These are phyloP conservation scores for Inonotus hispidus DNA, from an alignment of 1,284 basidiomycete genomes.

Conservation along the genomic window DNA sequence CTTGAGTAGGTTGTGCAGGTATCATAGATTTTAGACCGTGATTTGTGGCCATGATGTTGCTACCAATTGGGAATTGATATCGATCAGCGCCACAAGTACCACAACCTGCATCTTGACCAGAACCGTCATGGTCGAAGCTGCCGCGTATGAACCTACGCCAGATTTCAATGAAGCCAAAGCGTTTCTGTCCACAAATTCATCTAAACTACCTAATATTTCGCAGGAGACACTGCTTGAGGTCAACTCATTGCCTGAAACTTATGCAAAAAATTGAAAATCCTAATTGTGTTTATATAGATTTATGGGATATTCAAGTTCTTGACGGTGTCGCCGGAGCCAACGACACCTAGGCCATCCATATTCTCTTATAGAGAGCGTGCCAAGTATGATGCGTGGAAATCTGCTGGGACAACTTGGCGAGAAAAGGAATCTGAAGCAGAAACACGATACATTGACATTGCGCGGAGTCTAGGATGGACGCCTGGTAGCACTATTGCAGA, in stretches of 20 bases:
- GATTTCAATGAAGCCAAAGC: slow-evolving; percentile 55
- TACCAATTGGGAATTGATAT: neutral
- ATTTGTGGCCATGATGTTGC: neutral
- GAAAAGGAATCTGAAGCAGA: slow-evolving; percentile 42
- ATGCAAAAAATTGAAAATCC: slow-evolving; percentile 11
- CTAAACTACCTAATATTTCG: slow-evolving; percentile 48
- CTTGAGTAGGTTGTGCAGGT: slow-evolving; percentile 17
- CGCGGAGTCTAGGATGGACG: slow-evolving; percentile 62
- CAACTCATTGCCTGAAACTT: slow-evolving; percentile 25
- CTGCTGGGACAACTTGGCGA: slow-evolving; percentile 45
- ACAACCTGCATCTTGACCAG: neutral
- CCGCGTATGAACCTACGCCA: slow-evolving; percentile 31
- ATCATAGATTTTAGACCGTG: slow-evolving; percentile 8
- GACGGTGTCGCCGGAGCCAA: slow-evolving; percentile 52
- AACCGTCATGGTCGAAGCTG: neutral
- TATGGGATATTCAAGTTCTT: slow-evolving; percentile 84
- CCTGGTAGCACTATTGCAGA: slow-evolving; percentile 35
- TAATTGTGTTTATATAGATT: slow-evolving; percentile 45
- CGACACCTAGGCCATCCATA: slow-evolving; percentile 64
- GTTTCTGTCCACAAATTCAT: slow-evolving; percentile 50
- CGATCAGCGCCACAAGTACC: neutral
- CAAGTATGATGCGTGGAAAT: slow-evolving; percentile 85
- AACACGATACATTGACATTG: slow-evolving; percentile 66
- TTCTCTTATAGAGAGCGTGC: slow-evolving; percentile 78
- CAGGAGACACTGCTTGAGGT: slow-evolving; percentile 73